Conservation (phyloP, 2,329 filamentous ascomycete species). For the Aureobasidium pullulans region DNA sequence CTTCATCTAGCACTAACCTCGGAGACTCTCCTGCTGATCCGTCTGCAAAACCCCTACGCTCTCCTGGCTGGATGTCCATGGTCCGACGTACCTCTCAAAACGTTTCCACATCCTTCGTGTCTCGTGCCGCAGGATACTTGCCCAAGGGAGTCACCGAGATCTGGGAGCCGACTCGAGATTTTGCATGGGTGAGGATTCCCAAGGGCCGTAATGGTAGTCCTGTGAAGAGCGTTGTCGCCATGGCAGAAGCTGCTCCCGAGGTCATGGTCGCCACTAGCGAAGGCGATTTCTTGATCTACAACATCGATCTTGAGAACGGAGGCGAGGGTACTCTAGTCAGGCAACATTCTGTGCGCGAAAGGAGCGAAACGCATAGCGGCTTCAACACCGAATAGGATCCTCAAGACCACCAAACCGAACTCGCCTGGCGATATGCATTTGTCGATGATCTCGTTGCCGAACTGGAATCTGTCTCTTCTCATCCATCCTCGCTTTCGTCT, state of each 20-base stretch:
- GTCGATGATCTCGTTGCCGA: too few relatives aligned
- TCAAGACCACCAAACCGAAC: background rate
- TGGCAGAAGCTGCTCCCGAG: conserved; percentile 89
- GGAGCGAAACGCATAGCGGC: conserved; percentile 13
- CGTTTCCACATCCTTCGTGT: conserved; percentile 80
- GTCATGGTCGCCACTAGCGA: conserved; percentile 98
- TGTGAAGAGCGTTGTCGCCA: conserved; percentile 86
- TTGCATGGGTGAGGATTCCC: conserved; percentile 92
- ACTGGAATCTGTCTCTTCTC: too few relatives aligned
- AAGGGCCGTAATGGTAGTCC: conserved; percentile 49
- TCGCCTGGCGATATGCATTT: too few relatives aligned
- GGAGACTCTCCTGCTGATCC: conserved; percentile 13
- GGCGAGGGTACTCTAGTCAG: conserved; percentile 88
- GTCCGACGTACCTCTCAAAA: conserved; percentile 91
- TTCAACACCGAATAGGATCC: conserved; percentile 9
- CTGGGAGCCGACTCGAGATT: conserved; percentile 92
- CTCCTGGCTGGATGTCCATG: conserved; percentile 82
- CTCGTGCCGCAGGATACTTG: conserved; percentile 83
- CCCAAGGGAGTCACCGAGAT: conserved; percentile 93
- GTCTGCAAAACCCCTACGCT: conserved; percentile 25
- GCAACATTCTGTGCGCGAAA: conserved; percentile 45
- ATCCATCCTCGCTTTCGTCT: too few relatives aligned
- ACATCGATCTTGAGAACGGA: conserved; percentile 87
- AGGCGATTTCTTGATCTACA: conserved; percentile 90
- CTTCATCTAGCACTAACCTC: conserved; percentile 35